Percentiles rank a stretch among this genome's conserved stretches.
phyloP scores from a whole-genome alignment of 2,329 filamentous ascomycete genomes.

The Aspergillus aculeatinus region DNA sequence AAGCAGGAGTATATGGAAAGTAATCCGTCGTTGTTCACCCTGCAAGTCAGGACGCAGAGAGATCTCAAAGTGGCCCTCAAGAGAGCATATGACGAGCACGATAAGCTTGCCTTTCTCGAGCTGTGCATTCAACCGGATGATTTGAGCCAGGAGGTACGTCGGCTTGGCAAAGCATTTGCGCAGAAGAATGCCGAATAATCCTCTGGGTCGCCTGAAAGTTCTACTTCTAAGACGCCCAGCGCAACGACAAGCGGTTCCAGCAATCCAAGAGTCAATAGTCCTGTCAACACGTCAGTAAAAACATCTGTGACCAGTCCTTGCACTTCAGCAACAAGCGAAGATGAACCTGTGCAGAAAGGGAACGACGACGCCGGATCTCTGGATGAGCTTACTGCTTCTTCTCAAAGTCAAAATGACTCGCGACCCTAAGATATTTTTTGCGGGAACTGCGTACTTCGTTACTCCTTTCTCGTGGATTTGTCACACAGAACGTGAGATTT shows the following conservation, averaged over 20 bases:
- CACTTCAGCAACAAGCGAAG: background rate
- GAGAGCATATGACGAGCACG: background rate
- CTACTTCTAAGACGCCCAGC: background rate
- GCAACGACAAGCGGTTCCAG: background rate
- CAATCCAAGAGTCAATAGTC: background rate
- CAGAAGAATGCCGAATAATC: background rate
- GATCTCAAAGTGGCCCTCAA: background rate
- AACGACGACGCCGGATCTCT: background rate
- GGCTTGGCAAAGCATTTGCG: background rate
- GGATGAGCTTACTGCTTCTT: background rate
- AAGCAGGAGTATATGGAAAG: background rate
- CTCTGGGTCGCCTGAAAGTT: background rate
- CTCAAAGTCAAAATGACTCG: background rate
- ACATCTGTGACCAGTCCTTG: background rate
- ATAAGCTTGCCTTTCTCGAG: constrained; percentile 12
- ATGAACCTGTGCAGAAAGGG: background rate
- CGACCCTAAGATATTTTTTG: background rate
- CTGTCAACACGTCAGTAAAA: background rate
- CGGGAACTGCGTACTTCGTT: too few relatives aligned
- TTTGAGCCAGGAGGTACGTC: constrained; percentile 4
- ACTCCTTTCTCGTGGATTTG: too few relatives aligned
- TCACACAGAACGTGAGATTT: too few relatives aligned
- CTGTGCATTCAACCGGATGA: constrained; percentile 12
- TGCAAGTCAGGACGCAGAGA: background rate
- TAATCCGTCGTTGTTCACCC: background rate